Evolutionary conservation across 1,139 yeast genomes (phyloP).

Genomic region (Candida sp.): DNA sequence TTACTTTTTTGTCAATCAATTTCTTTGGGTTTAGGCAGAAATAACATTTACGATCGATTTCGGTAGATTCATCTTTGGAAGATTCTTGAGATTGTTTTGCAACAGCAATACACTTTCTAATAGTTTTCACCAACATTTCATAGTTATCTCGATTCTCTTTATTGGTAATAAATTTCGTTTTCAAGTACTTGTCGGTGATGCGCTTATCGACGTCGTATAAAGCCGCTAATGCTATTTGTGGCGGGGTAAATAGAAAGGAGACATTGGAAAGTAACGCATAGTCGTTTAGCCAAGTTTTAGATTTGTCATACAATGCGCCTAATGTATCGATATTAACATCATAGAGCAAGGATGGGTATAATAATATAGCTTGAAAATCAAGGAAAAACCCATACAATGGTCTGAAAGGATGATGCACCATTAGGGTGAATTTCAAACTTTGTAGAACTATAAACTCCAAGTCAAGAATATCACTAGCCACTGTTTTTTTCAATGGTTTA

Average conservation of each 20-base stretch:
- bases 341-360: constrained; percentile 30
- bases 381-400: constrained; percentile 91
- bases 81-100: constrained; percentile 44
- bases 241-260: constrained; percentile 81
- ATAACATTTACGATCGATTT: constrained; percentile 60
- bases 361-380: constrained; percentile 70
- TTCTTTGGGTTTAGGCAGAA: constrained; percentile 58
- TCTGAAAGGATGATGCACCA: constrained; percentile 85
- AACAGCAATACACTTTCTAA: constrained; percentile 47
- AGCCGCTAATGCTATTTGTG: constrained; percentile 91
- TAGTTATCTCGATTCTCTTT: constrained; percentile 23
- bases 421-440: constrained; percentile 71
- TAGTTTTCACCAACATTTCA: constrained; percentile 39
- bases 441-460: constrained; percentile 77
- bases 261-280: constrained; percentile 71
- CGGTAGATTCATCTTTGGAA: constrained; percentile 57
- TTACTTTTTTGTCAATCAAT: constrained; percentile 40
- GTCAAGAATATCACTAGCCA: constrained; percentile 65
- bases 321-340: constrained; percentile 41
- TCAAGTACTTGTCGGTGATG: constrained; percentile 64
- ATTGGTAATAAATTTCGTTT: constrained; percentile 44
- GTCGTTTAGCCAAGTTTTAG: constrained; percentile 61
- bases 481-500: constrained; percentile 61
- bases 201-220: constrained; percentile 63
- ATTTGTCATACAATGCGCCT: constrained; percentile 62